These are phyloP conservation scores for Gorgonomyces haynaldii DNA, from an alignment of 192 early-diverging fungal genomes.

Conservation along the genomic window DNA sequence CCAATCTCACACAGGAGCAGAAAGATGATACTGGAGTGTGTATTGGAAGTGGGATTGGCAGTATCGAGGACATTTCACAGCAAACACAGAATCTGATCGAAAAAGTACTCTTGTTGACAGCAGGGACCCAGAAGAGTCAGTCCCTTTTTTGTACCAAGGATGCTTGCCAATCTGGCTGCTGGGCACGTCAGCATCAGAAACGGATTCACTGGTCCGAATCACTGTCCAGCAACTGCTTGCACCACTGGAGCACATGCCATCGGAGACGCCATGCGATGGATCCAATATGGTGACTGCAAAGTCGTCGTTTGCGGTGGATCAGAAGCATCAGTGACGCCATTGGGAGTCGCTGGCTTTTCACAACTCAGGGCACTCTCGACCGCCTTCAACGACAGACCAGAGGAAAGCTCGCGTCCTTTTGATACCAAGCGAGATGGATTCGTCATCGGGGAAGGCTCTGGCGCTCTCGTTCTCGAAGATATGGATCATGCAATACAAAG, in stretches of 20 bases:
- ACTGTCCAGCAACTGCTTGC: conserved; percentile 86
- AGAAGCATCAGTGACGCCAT: conserved; percentile 73
- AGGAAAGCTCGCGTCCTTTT: conserved; percentile 81
- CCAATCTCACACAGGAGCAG: conserved; percentile 33
- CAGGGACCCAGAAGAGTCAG: conserved; percentile 66
- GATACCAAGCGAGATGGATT: conserved; percentile 78
- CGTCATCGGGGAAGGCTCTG: conserved; percentile 90
- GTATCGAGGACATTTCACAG: conserved; percentile 67
- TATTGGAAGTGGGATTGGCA: conserved; percentile 88
- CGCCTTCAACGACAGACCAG: conserved; percentile 66
- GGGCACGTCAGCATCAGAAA: conserved; percentile 85
- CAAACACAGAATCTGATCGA: conserved; percentile 41
- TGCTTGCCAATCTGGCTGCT: conserved; percentile 89
- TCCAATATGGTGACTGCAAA: conserved; percentile 83
- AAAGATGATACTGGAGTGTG: conserved; percentile 78
- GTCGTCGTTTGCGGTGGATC: conserved; percentile 91
- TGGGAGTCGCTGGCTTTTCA: conserved; percentile 82
- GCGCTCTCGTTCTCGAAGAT: conserved; percentile 80
- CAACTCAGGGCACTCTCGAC: conserved; percentile 74
- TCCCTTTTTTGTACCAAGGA: conserved; percentile 83
- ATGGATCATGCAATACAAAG: conserved; percentile 72
- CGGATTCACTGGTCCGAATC: conserved; percentile 84
- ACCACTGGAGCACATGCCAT: conserved; percentile 92
- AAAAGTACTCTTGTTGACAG: conserved; percentile 26
- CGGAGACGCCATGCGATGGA: conserved; percentile 89